Base-by-base conservation (phyloP, 2,329 filamentous ascomycete genomes). In the Verticillium nonalfalfae region DNA sequence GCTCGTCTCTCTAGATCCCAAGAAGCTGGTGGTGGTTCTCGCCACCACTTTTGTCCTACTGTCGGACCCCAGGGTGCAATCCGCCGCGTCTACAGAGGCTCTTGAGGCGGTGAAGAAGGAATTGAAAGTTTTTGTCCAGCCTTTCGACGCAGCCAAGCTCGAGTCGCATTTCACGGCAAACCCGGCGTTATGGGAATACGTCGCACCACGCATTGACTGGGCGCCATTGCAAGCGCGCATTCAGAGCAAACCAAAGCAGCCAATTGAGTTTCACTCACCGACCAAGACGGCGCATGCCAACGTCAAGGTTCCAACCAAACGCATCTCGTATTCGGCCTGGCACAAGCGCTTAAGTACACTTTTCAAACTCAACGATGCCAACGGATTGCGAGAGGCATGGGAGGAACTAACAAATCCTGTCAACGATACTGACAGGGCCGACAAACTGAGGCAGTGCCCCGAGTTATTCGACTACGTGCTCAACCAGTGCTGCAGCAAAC, bases 391-490 rank as follows among this genome's bases (percentile, higher is more conserved):
- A 21, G 59, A 60, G 39, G 58, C 61, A 55, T 78, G 76, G 76
- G 57, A 71, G 36, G 69, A 73, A 18, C 64, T 78, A 56, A 67
- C 65, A 38, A 52, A 64, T 9, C 45, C 75, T 21, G 66, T 64
- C 13, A 61, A 69, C 4, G 66, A 68, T 39, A 66, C 68, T 0
- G 60, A 61, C 4, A 64, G 76, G 11, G 64, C 63, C 11, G 52
- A 62, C 11, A 68, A 73, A 26, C 64, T 78, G n/a, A 70, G 67
- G n/a, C 61, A 68, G 7, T 69, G 73, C 33, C 66, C 69, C 1
- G 72, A 76, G 15, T 71, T 75, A 6, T 66, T 79, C 40, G 74
- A 79, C 63, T 79, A 70, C 40, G 76, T 75, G 68, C 62, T 78
- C 26, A 76, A 76, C 59, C 70, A 77, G 2, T 74, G 74, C 71